Conservation (phyloP, 2,329 filamentous ascomycete species). For the Dactylellina haptotyla region DNA sequence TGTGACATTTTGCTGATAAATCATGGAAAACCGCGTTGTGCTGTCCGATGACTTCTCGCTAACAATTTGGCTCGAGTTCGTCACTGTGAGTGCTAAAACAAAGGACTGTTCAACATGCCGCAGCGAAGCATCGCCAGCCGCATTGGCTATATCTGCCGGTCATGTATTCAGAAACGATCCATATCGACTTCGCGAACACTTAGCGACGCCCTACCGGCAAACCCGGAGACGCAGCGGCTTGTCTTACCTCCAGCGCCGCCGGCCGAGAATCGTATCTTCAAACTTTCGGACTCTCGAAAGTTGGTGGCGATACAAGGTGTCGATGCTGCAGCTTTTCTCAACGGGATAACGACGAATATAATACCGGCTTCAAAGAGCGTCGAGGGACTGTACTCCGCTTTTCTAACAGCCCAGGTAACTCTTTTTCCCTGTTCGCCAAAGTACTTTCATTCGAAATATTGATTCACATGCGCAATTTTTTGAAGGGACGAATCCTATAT, state of each 20-base stretch:
- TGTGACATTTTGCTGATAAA: conserved; percentile 55
- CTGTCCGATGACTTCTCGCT: conserved; percentile 5
- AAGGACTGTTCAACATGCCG: conserved; percentile 39
- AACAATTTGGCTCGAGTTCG: not conserved
- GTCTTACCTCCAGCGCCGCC: conserved; percentile 29
- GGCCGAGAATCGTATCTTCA: conserved; percentile 62
- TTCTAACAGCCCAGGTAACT: conserved; percentile 76
- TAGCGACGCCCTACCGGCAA: conserved; percentile 1
- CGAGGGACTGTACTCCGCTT: conserved; percentile 76
- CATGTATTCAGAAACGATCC: conserved; percentile 35
- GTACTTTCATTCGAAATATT: not conserved
- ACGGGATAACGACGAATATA: conserved; percentile 84
- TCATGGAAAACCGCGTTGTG: conserved; percentile 40
- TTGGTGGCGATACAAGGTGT: conserved; percentile 81
- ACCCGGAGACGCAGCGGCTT: conserved; percentile 10
- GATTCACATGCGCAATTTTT: not conserved
- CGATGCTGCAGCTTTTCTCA: conserved; percentile 84
- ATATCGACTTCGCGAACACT: conserved; percentile 34
- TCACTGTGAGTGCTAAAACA: too few species aligned
- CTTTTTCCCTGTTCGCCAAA: not conserved
- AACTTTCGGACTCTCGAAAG: conserved; percentile 74
- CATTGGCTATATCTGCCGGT: conserved; percentile 48
- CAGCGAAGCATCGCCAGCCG: conserved; percentile 8
- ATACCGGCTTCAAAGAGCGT: conserved; percentile 62
- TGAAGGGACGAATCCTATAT: conserved; percentile 77